A percentile compares a stretch with the other conserved stretches of the same genome.
Evolutionary conservation across 2,329 filamentous ascomycete genomes (phyloP).

Genomic region (Botrytis fabae): DNA sequence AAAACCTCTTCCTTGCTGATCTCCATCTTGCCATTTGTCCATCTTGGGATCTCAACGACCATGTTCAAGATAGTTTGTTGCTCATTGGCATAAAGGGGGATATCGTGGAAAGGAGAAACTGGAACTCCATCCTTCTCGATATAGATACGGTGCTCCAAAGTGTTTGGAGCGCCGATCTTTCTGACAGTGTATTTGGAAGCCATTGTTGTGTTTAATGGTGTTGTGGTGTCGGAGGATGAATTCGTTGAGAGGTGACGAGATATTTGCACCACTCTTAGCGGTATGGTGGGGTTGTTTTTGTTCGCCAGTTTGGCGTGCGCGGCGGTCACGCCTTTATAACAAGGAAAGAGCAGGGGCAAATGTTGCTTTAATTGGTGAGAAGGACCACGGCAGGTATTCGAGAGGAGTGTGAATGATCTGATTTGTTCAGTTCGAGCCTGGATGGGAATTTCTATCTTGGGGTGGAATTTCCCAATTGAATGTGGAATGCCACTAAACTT

Average conservation of each 20-base stretch:
- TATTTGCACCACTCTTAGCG: conserved; percentile 23
- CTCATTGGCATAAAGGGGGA: conserved; percentile 95
- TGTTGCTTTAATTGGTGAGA: conserved; percentile 17
- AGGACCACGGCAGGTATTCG: not conserved
- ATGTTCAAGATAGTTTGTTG: conserved; percentile 98
- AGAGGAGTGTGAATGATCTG: not conserved
- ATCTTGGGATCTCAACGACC: conserved; percentile 98
- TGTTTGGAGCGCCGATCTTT: conserved; percentile 88
- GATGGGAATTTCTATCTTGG: not conserved
- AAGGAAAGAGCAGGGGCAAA: not conserved
- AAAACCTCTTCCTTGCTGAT: conserved; percentile 71
- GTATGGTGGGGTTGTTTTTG: conserved; percentile 17
- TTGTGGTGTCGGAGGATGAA: conserved; percentile 19
- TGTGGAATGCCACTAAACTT: not conserved
- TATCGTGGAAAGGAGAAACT: conserved; percentile 96
- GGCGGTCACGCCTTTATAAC: conserved; percentile 21
- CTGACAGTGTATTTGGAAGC: conserved; percentile 67
- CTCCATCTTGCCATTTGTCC: conserved; percentile 99
- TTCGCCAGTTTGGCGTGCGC: conserved; percentile 20
- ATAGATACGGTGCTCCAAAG: conserved; percentile 95
- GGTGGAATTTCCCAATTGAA: not conserved
- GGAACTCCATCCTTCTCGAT: conserved; percentile 96
- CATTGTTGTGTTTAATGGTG: conserved; percentile 32
- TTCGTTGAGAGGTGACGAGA: conserved; percentile 24
- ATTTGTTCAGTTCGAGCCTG: not conserved